A percentile compares a stretch with the other conserved stretches of the same genome.
These are phyloP conservation scores for Penicillium sp. DNA, from an alignment of 2,329 filamentous ascomycete species.

Conservation along the genomic window DNA sequence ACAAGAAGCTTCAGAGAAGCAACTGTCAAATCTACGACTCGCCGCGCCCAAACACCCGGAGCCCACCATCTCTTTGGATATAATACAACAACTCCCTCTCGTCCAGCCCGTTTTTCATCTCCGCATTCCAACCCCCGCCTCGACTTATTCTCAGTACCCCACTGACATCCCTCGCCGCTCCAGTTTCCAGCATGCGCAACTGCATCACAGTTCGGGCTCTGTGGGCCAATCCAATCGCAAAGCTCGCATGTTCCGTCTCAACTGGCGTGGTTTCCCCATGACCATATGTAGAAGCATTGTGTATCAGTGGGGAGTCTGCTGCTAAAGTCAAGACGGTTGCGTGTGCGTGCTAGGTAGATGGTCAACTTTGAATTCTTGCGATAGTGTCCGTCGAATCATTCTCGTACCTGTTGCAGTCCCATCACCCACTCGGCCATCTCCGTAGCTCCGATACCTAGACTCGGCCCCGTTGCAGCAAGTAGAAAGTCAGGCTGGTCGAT, in stretches of 20 bases:
- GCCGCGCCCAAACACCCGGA: slow-evolving; percentile 79
- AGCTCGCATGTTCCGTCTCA: slow-evolving; percentile 64
- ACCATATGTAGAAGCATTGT: slow-evolving; percentile 32
- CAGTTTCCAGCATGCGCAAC: slow-evolving; percentile 73
- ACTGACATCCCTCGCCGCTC: slow-evolving; percentile 83
- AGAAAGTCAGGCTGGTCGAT: slow-evolving; percentile 62
- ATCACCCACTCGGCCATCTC: slow-evolving; percentile 54
- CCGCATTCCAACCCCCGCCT: slow-evolving; percentile 42
- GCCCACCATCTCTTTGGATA: slow-evolving; percentile 69
- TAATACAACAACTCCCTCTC: slow-evolving; percentile 76
- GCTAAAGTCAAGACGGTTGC: slow-evolving; percentile 61
- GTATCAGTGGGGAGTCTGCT: slow-evolving; percentile 68
- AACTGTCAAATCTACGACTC: slow-evolving; percentile 39
- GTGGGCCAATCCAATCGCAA: slow-evolving; percentile 68
- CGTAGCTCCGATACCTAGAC: slow-evolving; percentile 37
- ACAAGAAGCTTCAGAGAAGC: not conserved
- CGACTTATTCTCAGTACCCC: slow-evolving; percentile 73
- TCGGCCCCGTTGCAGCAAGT: slow-evolving; percentile 52
- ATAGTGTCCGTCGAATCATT: not conserved
- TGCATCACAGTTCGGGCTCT: slow-evolving; percentile 65
- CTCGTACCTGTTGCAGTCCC: slow-evolving; percentile 57
- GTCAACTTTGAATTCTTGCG: not conserved
- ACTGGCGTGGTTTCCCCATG: slow-evolving; percentile 54
- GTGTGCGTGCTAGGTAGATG: slow-evolving; percentile 51
- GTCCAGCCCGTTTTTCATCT: slow-evolving; percentile 26